Evolutionary conservation across 2,329 filamentous ascomycete species (phyloP).

Genomic region (Periconia digitata): DNA sequence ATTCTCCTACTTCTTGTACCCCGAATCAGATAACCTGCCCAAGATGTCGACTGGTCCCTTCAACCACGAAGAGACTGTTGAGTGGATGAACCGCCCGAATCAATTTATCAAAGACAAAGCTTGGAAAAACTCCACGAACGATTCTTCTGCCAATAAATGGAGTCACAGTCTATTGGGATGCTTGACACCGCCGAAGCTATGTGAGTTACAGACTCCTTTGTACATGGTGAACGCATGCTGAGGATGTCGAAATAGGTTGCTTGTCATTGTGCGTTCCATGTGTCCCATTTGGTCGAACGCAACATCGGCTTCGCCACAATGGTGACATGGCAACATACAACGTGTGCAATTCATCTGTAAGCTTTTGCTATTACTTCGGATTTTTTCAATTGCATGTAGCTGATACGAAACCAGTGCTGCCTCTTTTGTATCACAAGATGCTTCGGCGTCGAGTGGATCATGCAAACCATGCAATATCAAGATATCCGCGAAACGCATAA

Average conservation of each 20-base stretch:
- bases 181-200: constrained; percentile 23
- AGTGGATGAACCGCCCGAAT: not conserved
- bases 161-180: constrained; percentile 19
- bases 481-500: constrained; percentile 27
- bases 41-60: not conserved
- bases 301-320: constrained; percentile 35
- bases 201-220: not conserved
- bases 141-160: constrained; percentile 2
- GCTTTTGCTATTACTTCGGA: no score
- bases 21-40: not conserved
- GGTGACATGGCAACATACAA: constrained; percentile 34
- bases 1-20: not conserved
- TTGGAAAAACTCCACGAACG: not conserved
- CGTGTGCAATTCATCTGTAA: constrained; percentile 34
- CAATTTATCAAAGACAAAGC: not conserved
- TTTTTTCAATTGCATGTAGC: not conserved
- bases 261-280: constrained; percentile 29
- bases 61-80: not conserved
- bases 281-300: constrained; percentile 41
- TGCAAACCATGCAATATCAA: constrained; percentile 21
- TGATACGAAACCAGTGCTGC: constrained; percentile 18
- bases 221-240: not conserved
- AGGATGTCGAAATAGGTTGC: not conserved
- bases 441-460: constrained; percentile 19
- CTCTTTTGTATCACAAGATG: constrained; percentile 18